Evolutionary conservation across 306 rosid species (phyloP), one percentile per base, ranked within the genome.

Genomic region (Hippophae tibetana): DNA sequence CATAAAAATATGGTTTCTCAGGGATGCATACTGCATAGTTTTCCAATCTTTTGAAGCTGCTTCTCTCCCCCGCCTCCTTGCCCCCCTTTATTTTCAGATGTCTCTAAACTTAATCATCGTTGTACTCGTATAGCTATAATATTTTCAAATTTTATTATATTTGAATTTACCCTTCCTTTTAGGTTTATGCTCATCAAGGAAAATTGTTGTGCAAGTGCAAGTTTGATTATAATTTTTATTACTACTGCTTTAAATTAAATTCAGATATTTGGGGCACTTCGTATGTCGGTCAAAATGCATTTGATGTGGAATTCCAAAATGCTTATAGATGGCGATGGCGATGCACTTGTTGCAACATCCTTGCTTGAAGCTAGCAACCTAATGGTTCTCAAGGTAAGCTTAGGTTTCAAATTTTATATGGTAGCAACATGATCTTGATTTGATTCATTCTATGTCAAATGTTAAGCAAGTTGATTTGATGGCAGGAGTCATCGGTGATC

Each of bases 251-350:
- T 2, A 47, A 45, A 45, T 13, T 47, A 59, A 57, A 67, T 60
- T 64, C 79, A 92, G 99, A 85, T 88, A 70, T 92, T 69, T 73
- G 99, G 98, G 62, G 99, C 93, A 46, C 90, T 92, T 71, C 99
- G 99, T 2, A 92, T 88, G 96, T 76, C 89, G 64, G 95, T 92
- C 68, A 92, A 92, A 78, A 92, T 92, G 81, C 84, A 79, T 76
- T 78, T 88, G 80, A 85, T 92, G 96, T 71, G 71, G 85, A 82
- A 92, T 57, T 92, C 99, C 74, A 80, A 88, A 82, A 81, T 92
- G 76, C 84, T 83, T 69, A 86, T 92, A 61, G 83, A 88, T 69
- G 89, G 86, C 52, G 79, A 79, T 27, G 77, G 72, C 62, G 95
- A 85, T 76, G 31, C 83, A 81, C 55, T 88, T 62, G 85, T 87